Evolutionary conservation across 2,329 filamentous ascomycete species (phyloP), one percentile per base, ranked within the genome.

Genomic region (Helotiales sp.): DNA sequence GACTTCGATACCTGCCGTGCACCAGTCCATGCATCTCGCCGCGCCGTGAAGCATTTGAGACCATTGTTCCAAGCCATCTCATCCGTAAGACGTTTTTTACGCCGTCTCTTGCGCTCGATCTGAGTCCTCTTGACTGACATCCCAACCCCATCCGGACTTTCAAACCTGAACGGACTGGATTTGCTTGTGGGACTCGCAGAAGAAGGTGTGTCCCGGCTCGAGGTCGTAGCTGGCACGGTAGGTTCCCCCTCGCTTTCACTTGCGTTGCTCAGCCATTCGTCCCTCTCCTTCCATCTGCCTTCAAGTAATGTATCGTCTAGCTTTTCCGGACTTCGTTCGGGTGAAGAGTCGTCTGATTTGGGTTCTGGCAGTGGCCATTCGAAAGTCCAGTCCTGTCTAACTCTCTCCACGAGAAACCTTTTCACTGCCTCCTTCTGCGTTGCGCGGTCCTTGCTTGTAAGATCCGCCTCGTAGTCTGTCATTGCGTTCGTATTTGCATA

Each of bases 1-100:
- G 81, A 79, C 59, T 33, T 52, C 15, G 55, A 25, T 33, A 81
- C 82, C 10, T 77, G 81, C 62, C 82, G 82, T 30, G 91, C 93
- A 30, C 89, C 88, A 1, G 92, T 93, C 93, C 93, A 98, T 6
- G 85, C 86, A 74, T 96, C 86, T 49, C 93, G 82, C 58, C 90
- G 80, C 29, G 87, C 83, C 58, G 87, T 83, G 74, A 91, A 98
- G 71, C 88, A 89, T n/a, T 86, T 82, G 56, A 97, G 72, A 0
- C 93, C 93, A 34, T 87, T 79, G 67, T 97, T 98, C 87, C 89
- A 96, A 29, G 77, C 72, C 75, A 86, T 82, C 75, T 90, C 88
- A 55, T 85, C 83, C 60, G 83, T 81, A 50, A 84, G 70, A 49
- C 78, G 81, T 65, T 79, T 81, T 48, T 65, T 72, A 19, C 70